phyloP scores from a whole-genome alignment of 2,329 filamentous ascomycete genomes.

The Penicillium rolfsii region DNA sequence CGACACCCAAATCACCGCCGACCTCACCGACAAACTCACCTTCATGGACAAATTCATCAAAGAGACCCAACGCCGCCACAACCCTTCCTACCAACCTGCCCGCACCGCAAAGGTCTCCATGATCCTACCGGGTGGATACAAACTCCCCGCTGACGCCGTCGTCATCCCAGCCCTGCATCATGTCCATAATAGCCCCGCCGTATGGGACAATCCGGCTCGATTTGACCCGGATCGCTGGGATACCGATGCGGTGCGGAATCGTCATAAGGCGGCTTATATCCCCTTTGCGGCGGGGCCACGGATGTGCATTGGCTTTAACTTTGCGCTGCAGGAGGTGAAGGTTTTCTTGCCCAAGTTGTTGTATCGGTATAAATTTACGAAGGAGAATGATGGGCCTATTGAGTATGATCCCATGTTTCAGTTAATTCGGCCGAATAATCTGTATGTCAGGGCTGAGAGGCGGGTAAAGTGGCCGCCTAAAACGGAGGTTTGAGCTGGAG shows the following conservation, averaged over 20 bases:
- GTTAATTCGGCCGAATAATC: conserved; percentile 33
- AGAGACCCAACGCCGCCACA: conserved; percentile 64
- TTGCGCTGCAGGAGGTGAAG: conserved; percentile 65
- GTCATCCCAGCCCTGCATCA: conserved; percentile 56
- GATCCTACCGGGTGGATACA: conserved; percentile 64
- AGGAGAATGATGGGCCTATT: conserved; percentile 55
- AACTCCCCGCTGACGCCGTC: conserved; percentile 56
- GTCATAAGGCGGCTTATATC: conserved; percentile 57
- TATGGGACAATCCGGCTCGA: conserved; percentile 61
- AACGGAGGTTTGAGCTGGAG: conserved; percentile 12
- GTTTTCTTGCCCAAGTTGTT: conserved; percentile 60
- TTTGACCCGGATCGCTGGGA: conserved; percentile 67
- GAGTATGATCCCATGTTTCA: conserved; percentile 42
- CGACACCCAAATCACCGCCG: conserved; percentile 52
- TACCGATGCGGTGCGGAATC: conserved; percentile 53
- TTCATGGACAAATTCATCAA: conserved; percentile 57
- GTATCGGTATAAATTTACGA: conserved; percentile 60
- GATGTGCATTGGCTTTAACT: conserved; percentile 67
- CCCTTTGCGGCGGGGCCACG: conserved; percentile 63
- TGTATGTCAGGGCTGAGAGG: conserved; percentile 30
- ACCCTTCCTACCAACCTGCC: conserved; percentile 64
- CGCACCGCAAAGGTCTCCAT: conserved; percentile 61
- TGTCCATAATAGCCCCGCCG: conserved; percentile 55
- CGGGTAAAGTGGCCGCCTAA: conserved; percentile 34
- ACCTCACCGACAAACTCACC: conserved; percentile 52